Conservation (phyloP, 2,329 filamentous ascomycete species). For the Epichloe baconii region DNA sequence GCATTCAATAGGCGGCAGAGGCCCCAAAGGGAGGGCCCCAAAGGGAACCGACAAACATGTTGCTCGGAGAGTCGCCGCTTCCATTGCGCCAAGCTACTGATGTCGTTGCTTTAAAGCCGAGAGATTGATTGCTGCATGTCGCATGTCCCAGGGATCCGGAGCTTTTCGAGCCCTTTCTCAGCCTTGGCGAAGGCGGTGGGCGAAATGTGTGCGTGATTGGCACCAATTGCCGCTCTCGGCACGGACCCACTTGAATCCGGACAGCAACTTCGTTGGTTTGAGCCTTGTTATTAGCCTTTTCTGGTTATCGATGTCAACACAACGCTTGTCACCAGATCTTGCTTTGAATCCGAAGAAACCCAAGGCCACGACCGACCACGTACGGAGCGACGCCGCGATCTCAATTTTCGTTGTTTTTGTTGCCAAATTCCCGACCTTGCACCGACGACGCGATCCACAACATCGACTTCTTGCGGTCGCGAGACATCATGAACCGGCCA, state of each 20-base stretch:
- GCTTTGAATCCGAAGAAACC: not conserved
- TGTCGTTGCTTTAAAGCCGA: not conserved
- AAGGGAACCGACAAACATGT: too few species aligned
- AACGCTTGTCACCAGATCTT: not conserved
- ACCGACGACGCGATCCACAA: not conserved
- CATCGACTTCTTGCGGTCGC: not conserved
- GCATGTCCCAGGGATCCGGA: too few species aligned
- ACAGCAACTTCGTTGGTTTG: constrained; percentile 14
- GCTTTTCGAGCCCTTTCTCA: constrained; percentile 3
- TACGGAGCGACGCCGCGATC: not conserved
- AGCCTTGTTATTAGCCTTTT: constrained; percentile 14
- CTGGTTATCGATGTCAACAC: constrained; percentile 6
- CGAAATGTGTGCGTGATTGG: constrained; percentile 14
- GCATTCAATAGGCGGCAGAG: constrained; percentile 10
- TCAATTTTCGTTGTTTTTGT: not conserved
- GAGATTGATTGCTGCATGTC: not conserved
- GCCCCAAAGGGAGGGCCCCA: too few species aligned
- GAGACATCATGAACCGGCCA: constrained; percentile 45
- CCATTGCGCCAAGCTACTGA: not conserved
- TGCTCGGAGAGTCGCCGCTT: not conserved
- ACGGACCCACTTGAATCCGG: constrained; percentile 28
- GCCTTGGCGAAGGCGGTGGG: constrained; percentile 9
- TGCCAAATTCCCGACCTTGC: not conserved
- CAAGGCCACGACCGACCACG: not conserved
- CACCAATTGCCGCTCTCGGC: constrained; percentile 15